Conservation (phyloP, 2,329 filamentous ascomycete species). For the Colletotrichum sojae region DNA sequence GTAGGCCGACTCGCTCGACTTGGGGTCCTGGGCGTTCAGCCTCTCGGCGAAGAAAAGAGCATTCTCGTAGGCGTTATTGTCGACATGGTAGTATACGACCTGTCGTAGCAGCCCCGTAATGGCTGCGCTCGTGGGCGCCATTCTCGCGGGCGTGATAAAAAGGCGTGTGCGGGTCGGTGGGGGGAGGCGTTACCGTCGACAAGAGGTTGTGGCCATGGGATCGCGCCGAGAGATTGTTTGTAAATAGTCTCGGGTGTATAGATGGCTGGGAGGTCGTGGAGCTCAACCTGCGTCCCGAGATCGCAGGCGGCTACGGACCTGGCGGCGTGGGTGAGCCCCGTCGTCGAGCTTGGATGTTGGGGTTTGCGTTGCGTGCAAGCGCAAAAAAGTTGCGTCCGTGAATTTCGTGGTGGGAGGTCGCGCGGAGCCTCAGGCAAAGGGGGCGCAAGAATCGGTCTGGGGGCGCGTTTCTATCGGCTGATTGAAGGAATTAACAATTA, state of each 20-base stretch:
- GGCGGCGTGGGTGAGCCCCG: slow-evolving; percentile 26
- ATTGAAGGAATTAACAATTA: slow-evolving; percentile 35
- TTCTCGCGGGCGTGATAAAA: slow-evolving; percentile 47
- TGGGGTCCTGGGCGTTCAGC: slow-evolving; percentile 85
- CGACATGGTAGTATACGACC: slow-evolving; percentile 79
- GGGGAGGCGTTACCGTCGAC: slow-evolving; percentile 35
- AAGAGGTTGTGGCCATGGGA: slow-evolving; percentile 36
- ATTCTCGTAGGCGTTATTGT: slow-evolving; percentile 90
- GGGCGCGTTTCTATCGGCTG: slow-evolving; percentile 13
- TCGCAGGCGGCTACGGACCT: slow-evolving; percentile 15
- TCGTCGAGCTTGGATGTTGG: slow-evolving; percentile 32
- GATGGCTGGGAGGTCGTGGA: slow-evolving; percentile 28
- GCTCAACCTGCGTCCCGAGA: slow-evolving; percentile 13
- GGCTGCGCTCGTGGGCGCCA: slow-evolving; percentile 68
- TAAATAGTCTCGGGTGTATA: not conserved
- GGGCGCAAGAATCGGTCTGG: slow-evolving; percentile 13
- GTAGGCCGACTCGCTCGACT: slow-evolving; percentile 84
- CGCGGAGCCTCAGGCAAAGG: slow-evolving; percentile 30
- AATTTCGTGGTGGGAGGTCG: slow-evolving; percentile 37
- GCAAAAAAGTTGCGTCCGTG: slow-evolving; percentile 38
- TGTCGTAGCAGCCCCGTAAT: slow-evolving; percentile 70
- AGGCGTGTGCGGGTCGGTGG: slow-evolving; percentile 21
- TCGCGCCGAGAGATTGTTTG: slow-evolving; percentile 10
- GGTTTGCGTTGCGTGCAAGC: slow-evolving; percentile 18
- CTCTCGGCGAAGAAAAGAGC: slow-evolving; percentile 95